A percentile compares a stretch with the other conserved stretches of the same genome.
Evolutionary conservation across 73 alveolate species (phyloP).

Genomic region (Paramecium sexaurelia): DNA sequence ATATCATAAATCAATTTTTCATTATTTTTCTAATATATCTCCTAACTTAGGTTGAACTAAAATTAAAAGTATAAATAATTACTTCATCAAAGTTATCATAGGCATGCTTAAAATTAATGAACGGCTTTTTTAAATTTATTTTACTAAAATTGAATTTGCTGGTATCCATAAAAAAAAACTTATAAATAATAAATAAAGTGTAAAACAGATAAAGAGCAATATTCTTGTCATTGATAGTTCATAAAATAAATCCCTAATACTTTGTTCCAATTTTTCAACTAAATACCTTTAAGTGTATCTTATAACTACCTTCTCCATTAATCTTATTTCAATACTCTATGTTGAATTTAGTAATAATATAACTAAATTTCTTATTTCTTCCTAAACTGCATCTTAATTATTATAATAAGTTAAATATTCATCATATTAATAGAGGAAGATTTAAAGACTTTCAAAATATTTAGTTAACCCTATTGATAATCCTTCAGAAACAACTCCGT

Average conservation of each 20-base stretch:
- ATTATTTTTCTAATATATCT: neutral
- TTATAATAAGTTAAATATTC: neutral
- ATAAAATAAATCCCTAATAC: neutral
- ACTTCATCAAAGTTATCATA: neutral
- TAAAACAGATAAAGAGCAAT: neutral
- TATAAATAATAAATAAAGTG: neutral
- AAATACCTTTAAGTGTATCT: constrained; percentile 16
- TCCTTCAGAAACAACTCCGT: neutral
- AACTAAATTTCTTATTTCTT: neutral
- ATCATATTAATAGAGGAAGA: neutral
- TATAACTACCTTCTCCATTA: neutral
- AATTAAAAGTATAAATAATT: neutral
- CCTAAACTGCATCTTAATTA: neutral
- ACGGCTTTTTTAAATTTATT: neutral
- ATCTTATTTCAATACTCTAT: neutral
- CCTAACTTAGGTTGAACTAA: neutral
- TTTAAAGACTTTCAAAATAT: neutral
- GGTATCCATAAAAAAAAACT: neutral
- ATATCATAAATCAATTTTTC: neutral
- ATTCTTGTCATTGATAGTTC: neutral
- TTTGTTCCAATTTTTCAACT: neutral
- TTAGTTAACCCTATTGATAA: neutral
- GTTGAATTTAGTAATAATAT: neutral
- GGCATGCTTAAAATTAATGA: neutral
- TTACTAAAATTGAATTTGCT: neutral